These are phyloP conservation scores for Ceratocystiopsis sp. DNA, from an alignment of 2,329 filamentous ascomycete genomes.

Conservation along the genomic window DNA sequence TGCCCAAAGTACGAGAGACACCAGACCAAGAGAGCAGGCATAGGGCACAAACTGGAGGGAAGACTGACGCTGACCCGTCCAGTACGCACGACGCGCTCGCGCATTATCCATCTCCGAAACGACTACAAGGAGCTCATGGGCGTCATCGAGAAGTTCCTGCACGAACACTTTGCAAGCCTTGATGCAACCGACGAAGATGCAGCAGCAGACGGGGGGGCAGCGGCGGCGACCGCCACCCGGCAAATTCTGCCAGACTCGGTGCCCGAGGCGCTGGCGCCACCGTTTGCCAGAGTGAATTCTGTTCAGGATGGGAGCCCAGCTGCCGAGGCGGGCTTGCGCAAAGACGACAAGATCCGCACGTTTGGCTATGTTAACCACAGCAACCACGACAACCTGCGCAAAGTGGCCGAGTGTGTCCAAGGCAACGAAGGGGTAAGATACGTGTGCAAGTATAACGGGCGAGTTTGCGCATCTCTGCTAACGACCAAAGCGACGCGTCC, in stretches of 20 bases:
- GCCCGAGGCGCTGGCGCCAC: slow-evolving; percentile 21
- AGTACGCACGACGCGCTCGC: slow-evolving; percentile 86
- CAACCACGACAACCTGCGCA: slow-evolving; percentile 75
- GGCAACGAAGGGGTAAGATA: slow-evolving; percentile 68
- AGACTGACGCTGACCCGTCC: neutral
- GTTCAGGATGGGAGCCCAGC: slow-evolving; percentile 68
- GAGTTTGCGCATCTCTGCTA: no score
- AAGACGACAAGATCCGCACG: slow-evolving; percentile 63
- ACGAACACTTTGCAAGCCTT: slow-evolving; percentile 70
- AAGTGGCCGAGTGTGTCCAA: slow-evolving; percentile 78
- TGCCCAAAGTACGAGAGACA: slow-evolving; percentile 54
- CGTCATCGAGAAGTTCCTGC: slow-evolving; percentile 68
- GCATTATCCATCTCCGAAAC: slow-evolving; percentile 78
- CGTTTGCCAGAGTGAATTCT: slow-evolving; percentile 82
- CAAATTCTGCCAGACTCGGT: slow-evolving; percentile 17
- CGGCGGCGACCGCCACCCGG: slow-evolving; percentile 1
- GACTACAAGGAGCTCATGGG: slow-evolving; percentile 86
- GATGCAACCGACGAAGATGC: slow-evolving; percentile 28
- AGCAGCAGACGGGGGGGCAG: slow-evolving; percentile 9
- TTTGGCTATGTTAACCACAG: slow-evolving; percentile 72
- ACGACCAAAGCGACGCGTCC: slow-evolving; percentile 41
- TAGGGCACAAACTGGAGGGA: no score
- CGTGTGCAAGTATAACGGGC: no score
- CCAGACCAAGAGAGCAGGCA: neutral
- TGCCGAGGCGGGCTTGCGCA: slow-evolving; percentile 59